phyloP scores from a whole-genome alignment of 768 basidiomycete genomes.

The Boletales sp. region DNA sequence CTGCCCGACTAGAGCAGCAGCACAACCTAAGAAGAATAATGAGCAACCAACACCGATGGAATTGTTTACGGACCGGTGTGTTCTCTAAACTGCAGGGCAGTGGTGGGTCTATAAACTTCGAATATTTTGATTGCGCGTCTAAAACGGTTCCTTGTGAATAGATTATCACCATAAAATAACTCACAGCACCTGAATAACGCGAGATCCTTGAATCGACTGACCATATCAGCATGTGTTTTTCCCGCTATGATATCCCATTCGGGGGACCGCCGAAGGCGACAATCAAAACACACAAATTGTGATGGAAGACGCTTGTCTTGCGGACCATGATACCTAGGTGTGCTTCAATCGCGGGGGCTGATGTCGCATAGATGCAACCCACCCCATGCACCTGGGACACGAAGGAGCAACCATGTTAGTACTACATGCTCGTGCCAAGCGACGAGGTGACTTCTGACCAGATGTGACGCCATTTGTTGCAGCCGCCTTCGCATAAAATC shows the following conservation, averaged over 20 bases:
- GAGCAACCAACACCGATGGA: background rate
- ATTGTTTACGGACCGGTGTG: constrained; percentile 47
- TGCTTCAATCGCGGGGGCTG: background rate
- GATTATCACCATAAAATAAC: background rate
- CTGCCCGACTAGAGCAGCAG: constrained; percentile 52
- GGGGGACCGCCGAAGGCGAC: constrained; percentile 61
- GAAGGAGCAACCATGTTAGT: background rate
- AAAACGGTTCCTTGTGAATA: constrained; percentile 2
- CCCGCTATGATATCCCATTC: constrained; percentile 69
- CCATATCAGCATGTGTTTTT: constrained; percentile 51
- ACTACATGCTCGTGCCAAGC: background rate
- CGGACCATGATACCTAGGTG: constrained; percentile 55
- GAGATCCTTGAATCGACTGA: constrained; percentile 64
- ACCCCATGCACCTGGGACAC: constrained; percentile 39
- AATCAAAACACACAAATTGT: constrained; percentile 71
- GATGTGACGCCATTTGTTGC: constrained; percentile 69
- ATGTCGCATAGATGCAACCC: background rate
- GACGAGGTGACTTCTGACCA: constrained; percentile 47
- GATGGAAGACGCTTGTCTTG: constrained; percentile 56
- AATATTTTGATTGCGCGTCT: constrained; percentile 71
- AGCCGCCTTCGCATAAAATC: constrained; percentile 69
- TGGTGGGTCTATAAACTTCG: constrained; percentile 46
- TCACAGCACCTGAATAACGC: constrained; percentile 60
- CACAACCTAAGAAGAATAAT: constrained; percentile 41
- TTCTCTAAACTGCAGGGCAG: constrained; percentile 52